phyloP scores from a whole-genome alignment of 1,284 basidiomycete species.

The Microbotryum violaceum region DNA sequence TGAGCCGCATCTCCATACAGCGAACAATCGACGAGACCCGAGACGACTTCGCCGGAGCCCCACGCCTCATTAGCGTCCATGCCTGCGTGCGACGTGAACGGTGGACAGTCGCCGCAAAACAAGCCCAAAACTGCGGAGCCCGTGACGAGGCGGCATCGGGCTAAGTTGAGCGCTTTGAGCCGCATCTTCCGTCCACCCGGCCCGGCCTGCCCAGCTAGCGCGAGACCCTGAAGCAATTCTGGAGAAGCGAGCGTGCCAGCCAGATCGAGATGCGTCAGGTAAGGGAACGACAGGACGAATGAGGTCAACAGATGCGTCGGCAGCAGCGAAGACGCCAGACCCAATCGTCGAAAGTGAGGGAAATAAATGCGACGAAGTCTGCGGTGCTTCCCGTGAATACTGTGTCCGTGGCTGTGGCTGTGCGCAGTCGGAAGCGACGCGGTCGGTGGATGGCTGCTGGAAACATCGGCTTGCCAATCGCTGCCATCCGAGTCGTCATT shows the following conservation, averaged over 20 bases:
- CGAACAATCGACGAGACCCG: conserved; percentile 43
- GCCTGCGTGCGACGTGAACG: conserved; percentile 23
- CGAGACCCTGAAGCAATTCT: conserved; percentile 63
- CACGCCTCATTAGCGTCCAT: conserved; percentile 24
- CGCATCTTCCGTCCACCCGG: conserved; percentile 40
- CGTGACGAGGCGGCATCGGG: conserved; percentile 75
- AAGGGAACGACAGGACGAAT: conserved; percentile 76
- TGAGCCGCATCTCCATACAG: conserved; percentile 85
- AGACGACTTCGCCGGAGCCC: conserved; percentile 27
- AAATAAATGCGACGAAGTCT: conserved; percentile 47
- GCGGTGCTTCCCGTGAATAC: conserved; percentile 46
- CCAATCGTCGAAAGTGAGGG: conserved; percentile 70
- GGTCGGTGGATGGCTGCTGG: conserved; percentile 25
- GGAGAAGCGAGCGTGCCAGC: conserved; percentile 62
- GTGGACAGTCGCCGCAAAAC: conserved; percentile 36
- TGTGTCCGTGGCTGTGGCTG: background rate
- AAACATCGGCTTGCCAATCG: background rate
- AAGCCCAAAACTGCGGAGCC: conserved; percentile 70
- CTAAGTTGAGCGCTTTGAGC: conserved; percentile 74
- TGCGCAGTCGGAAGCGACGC: background rate
- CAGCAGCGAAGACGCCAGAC: conserved; percentile 75
- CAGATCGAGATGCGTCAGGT: conserved; percentile 74
- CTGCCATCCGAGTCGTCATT: conserved; percentile 36
- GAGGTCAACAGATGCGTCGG: conserved; percentile 62
- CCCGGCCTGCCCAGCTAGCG: conserved; percentile 48